Base-by-base conservation (phyloP, 371 early-diverging fungal genomes). In the Mortierella polycephala region DNA sequence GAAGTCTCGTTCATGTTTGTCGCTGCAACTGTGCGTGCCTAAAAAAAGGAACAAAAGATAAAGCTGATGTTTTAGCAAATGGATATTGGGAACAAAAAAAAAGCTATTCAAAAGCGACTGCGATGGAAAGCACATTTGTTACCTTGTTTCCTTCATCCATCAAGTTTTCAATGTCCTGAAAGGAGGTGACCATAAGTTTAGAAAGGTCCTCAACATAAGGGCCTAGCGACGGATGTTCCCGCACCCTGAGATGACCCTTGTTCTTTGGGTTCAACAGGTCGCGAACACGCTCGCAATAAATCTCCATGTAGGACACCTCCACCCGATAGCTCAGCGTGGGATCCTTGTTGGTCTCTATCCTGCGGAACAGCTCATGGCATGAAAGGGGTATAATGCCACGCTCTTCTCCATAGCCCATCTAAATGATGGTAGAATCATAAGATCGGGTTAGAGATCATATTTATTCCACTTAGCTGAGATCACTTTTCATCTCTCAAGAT, bases 1-100 rank as follows among this genome's bases (percentile, higher is more conserved):
- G 96, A 96, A 0, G 92, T 91, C 69, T 91, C 96, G 83, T 99
- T 99, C 99, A 98, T 98, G 74, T 95, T 93, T 45, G 99, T 99
- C 5, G 95, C 90, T 7, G 97, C 98, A 9, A 97, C 96, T 8
- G 96, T 97, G 81, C 92, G 91, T 41, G 91, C 90, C 90, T 90
- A 73, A 21, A 59, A 46, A 54, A 41, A 4, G 5, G 39, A 7
- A n/a, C 18, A 37, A 37, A 10, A 14, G 40, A 23, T 47, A 11
- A 16, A n/a, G 9, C 47, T 45, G n/a, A 7, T 5, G 16, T 30
- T 30, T 30, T 30, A 30, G 30, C 30, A 30, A 30, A 30, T 30
- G 30, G 4, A 30, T 4, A 30, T 4, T 30, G 30, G 4, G 30
- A 30, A 30, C 30, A 30, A 30, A 30, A 30, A 30, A 30, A 50